Evolutionary conservation across 768 basidiomycete species (phyloP), one percentile per base, ranked within the genome.

Genomic region (Agrocybe pediades): DNA sequence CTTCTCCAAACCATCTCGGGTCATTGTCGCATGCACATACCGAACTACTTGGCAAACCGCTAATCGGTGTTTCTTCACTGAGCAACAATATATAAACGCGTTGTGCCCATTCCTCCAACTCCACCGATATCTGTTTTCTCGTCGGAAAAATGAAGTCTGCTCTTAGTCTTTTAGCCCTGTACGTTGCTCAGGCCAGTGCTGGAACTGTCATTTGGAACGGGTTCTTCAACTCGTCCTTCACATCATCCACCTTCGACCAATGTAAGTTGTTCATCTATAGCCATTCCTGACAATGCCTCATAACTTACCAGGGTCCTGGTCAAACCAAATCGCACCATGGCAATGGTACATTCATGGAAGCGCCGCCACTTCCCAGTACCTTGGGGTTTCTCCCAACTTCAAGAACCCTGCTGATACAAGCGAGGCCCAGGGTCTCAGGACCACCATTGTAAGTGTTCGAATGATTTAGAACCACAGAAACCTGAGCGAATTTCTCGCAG

Each of bases 331-430:
- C 20, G 48, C 48, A 26, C 60, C 60, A 27, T 61, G 60, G 60
- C 60, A 61, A 40, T 61, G 60, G 60, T 61, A 61, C 42, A 61
- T 61, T 42, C 60, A 61, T 46, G 60, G 60, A 20, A 51, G 56
- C 17, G 60, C 21, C 13, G 51, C 60, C 27, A 61, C 60, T 7
- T 53, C 54, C 19, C 30, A 44, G 21, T 61, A 61, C 48, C 60
- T 61, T 20, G 56, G 60, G 9, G 43, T 61, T 4, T 61, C 60
- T 3, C 23, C 60, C 16, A 55, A 36, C 44, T 61, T 61, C 56
- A 61, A 61, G 46, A 61, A 61, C 49, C 60, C 60, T 1, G 60
- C 60, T 8, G 60, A 61, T 41, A 61, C 60, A 2, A 58, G 56
- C 17, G 60, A 61, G 45, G 60, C 60, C 41, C 60, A 61, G 41